A percentile compares a stretch with the other conserved stretches of the same genome.
These are phyloP conservation scores for Thelephora terrestris DNA, from an alignment of 1,284 basidiomycete species.

Conservation along the genomic window DNA sequence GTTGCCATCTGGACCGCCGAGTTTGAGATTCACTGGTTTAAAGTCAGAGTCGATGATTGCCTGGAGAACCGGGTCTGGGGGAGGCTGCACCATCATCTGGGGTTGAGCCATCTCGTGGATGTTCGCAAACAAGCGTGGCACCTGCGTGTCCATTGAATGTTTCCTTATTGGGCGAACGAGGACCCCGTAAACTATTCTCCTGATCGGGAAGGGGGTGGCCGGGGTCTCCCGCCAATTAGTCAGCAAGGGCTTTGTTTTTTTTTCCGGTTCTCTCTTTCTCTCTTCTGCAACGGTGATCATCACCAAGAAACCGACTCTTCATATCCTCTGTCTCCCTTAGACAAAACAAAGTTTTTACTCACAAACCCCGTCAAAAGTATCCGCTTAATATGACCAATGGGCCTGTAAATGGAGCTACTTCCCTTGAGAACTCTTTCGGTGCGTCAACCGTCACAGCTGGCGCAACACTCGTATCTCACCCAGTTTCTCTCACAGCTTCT, in stretches of 20 bases:
- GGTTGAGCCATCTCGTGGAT: constrained; percentile 14
- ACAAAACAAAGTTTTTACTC: constrained; percentile 19
- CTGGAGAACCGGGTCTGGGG: constrained; percentile 59
- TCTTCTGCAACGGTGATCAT: constrained; percentile 21
- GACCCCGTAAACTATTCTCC: constrained; percentile 2
- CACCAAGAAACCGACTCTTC: constrained; percentile 14
- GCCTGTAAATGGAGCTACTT: constrained; percentile 69
- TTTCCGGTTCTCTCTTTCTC: too few relatives aligned
- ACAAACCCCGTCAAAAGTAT: constrained; percentile 13
- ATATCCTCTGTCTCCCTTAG: constrained; percentile 15
- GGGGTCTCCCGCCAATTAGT: constrained; percentile 11
- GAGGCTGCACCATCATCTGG: constrained; percentile 32
- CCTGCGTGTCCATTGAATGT: too few relatives aligned
- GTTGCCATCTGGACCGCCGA: constrained; percentile 41
- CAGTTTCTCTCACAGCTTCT: constrained; percentile 32
- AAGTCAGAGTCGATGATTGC: constrained; percentile 68
- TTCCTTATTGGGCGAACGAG: too few relatives aligned
- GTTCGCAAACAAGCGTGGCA: too few relatives aligned
- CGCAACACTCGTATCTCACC: constrained; percentile 17
- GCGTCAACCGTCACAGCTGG: constrained; percentile 23
- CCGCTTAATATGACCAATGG: constrained; percentile 77
- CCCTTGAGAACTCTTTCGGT: constrained; percentile 80
- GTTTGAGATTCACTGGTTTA: constrained; percentile 43
- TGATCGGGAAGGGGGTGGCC: constrained; percentile 2
- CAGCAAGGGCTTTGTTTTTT: constrained; percentile 10